Conservation (phyloP, 495 filamentous ascomycete species). For the Chaetomium tenue region DNA sequence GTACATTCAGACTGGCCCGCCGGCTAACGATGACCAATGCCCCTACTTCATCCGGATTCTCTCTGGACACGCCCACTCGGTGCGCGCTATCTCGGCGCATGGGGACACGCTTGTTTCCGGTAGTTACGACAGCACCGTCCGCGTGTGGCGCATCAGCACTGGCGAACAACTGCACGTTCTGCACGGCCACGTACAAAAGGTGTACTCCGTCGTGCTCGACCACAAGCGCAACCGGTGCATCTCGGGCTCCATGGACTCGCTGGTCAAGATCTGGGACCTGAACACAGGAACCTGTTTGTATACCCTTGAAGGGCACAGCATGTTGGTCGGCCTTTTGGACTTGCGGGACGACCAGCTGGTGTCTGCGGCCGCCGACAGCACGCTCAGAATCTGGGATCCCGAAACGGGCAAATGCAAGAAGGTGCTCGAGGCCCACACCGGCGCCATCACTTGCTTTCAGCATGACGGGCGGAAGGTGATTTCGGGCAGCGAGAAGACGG, state of each 20-base stretch:
- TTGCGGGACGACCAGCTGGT: constrained; percentile 84
- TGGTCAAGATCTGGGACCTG: constrained; percentile 98
- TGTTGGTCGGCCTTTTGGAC: constrained; percentile 89
- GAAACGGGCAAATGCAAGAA: constrained; percentile 88
- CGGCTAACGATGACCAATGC: constrained; percentile 78
- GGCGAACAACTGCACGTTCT: constrained; percentile 88
- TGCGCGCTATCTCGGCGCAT: constrained; percentile 96
- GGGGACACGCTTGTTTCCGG: constrained; percentile 97
- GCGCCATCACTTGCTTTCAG: constrained; percentile 98
- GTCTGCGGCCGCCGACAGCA: constrained; percentile 92
- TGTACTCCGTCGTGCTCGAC: constrained; percentile 96
- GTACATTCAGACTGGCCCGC: constrained; percentile 73
- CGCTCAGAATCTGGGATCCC: constrained; percentile 95
- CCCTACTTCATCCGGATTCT: constrained; percentile 91
- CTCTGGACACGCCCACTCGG: constrained; percentile 85
- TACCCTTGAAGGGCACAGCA: constrained; percentile 91
- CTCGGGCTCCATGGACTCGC: constrained; percentile 96
- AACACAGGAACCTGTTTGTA: constrained; percentile 80
- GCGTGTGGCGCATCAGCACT: constrained; percentile 96
- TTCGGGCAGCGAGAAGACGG: constrained; percentile 87
- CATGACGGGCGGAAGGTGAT: constrained; percentile 97
- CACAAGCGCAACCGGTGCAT: constrained; percentile 92
- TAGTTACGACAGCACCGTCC: constrained; percentile 93
- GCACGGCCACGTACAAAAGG: constrained; percentile 85
- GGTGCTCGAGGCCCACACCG: constrained; percentile 86